Base-by-base conservation (phyloP, 352 stramenopile genomes). In the Aphanomyces astaci region DNA sequence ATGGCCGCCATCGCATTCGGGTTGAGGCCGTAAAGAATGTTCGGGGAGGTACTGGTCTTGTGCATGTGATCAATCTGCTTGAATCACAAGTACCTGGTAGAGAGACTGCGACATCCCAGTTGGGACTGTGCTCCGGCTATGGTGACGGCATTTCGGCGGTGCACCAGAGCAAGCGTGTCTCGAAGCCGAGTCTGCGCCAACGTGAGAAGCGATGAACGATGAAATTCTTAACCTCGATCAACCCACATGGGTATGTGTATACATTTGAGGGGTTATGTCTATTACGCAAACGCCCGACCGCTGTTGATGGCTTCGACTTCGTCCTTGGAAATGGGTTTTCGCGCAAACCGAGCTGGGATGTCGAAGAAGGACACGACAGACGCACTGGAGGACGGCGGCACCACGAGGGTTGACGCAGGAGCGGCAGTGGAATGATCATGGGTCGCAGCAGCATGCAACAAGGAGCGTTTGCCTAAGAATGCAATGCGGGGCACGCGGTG, bases 251-350 rank as follows among this genome's bases (percentile, higher is more conserved):
- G 40, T 1, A n/a, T 49, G 40, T 49, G 40, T 49, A 49, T 49
- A 15, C 17, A 49, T n/a, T 49, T n/a, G 40, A 49, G 22, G n/a
- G n/a, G n/a, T n/a, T 43, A 7, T 7, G 36, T 43, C 36, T 7
- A 43, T 43, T 43, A 59, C 13, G 51, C 51, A 59, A 59, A 59
- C 22, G 25, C 51, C 13, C n/a, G 30, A 25, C 51, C 85, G 53
- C 75, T 88, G 77, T 94, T 94, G 78, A 94, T 94, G 48, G 85
- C 83, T 31, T 81, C 75, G 46, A 92, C 75, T 68, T 94, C 83
- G 30, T 75, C 73, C 13, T 74, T 73, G 45, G 81, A 86, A 49
- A 94, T 71, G 62, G 83, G 78, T 67, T 90, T 68, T 63, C 82
- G 82, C 72, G 89, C 91, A 59, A 68, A 68, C 4, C 43, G 46